Conservation (phyloP, 1,284 basidiomycete genomes). For the Trichosporon faecale region DNA sequence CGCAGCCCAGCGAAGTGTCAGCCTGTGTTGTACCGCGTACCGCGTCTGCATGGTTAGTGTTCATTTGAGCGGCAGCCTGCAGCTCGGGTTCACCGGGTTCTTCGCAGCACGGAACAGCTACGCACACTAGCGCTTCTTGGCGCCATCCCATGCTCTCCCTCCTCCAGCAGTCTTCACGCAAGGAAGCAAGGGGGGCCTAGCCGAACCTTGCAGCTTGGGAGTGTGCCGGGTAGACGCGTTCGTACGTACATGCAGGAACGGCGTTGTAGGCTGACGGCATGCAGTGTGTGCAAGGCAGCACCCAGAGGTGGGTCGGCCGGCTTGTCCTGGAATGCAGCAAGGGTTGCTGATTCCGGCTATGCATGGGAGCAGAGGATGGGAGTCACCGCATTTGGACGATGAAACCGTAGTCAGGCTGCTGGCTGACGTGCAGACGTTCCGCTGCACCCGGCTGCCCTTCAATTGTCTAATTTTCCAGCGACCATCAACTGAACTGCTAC, state of each 20-base stretch:
- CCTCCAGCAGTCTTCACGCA: too few relatives aligned
- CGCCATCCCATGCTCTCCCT: neutral
- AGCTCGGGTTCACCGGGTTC: neutral
- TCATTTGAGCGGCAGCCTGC: neutral
- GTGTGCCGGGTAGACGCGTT: too few relatives aligned
- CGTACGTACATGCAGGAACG: too few relatives aligned
- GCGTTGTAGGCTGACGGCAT: too few relatives aligned
- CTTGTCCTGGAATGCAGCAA: neutral
- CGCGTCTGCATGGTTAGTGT: neutral
- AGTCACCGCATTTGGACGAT: neutral
- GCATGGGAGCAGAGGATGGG: neutral
- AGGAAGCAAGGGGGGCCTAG: too few relatives aligned
- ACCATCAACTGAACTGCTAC: too few relatives aligned
- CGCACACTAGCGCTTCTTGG: neutral
- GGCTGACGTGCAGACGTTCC: neutral
- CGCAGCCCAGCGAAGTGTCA: too few relatives aligned
- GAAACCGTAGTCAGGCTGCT: conserved; percentile 3
- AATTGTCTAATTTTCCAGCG: neutral
- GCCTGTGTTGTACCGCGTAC: too few relatives aligned
- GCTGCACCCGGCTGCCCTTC: neutral
- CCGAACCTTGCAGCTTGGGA: too few relatives aligned
- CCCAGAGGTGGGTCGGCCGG: too few relatives aligned
- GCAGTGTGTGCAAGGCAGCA: too few relatives aligned
- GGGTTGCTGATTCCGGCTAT: neutral
- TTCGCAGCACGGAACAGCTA: neutral